phyloP scores from a whole-genome alignment of 495 filamentous ascomycete species.

The Stereocaulon alpinum region DNA sequence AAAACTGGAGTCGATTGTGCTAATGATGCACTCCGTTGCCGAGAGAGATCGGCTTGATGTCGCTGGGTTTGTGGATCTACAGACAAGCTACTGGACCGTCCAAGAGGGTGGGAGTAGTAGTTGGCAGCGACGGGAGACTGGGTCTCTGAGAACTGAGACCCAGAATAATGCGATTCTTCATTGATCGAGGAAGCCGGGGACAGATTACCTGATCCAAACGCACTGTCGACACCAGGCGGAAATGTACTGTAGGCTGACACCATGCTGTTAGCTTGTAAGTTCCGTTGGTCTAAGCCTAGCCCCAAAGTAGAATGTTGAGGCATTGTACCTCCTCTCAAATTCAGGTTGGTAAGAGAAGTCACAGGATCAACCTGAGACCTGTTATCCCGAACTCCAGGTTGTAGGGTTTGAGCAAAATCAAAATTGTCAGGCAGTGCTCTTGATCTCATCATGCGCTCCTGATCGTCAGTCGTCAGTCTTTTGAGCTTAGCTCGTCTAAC shows the following conservation, averaged over 20 bases:
- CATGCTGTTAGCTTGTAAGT: not conserved
- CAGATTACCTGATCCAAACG: not conserved
- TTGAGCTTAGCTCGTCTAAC: slow-evolving; percentile 87
- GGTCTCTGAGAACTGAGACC: not conserved
- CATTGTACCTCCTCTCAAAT: not conserved
- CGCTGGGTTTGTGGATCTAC: not conserved
- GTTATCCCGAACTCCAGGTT: not conserved
- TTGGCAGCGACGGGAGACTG: not conserved
- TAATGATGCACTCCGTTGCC: not conserved
- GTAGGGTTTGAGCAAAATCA: slow-evolving; percentile 9
- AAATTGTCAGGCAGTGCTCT: slow-evolving; percentile 10
- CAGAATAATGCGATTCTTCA: not conserved
- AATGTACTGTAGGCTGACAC: not conserved
- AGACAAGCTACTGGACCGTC: slow-evolving; percentile 3
- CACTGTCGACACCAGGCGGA: not conserved
- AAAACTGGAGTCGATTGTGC: not conserved
- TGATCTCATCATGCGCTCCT: slow-evolving; percentile 39
- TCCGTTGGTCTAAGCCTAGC: not conserved
- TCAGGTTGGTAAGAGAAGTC: not conserved
- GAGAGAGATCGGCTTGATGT: not conserved
- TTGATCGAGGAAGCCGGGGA: slow-evolving; percentile 10
- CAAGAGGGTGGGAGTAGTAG: not conserved
- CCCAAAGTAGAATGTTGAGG: not conserved
- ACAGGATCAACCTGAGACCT: not conserved
- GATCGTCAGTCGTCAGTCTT: slow-evolving; percentile 83